Evolutionary conservation across 2,329 filamentous ascomycete genomes (phyloP).

Genomic region (Aureobasidium sp.): DNA sequence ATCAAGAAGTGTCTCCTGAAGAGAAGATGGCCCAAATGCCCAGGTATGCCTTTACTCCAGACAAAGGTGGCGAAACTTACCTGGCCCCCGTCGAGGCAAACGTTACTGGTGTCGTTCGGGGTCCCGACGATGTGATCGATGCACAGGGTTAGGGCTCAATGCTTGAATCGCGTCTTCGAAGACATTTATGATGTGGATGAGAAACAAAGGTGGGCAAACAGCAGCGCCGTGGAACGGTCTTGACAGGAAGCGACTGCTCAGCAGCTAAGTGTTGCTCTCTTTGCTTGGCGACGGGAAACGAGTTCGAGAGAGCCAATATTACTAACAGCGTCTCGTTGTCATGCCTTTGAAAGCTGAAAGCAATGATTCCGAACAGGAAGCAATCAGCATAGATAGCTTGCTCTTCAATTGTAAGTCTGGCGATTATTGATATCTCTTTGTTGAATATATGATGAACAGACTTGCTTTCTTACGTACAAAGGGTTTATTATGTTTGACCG

Average conservation of each 20-base stretch:
- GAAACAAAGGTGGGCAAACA: conserved; percentile 9
- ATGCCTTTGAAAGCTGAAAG: not conserved
- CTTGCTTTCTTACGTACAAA: not conserved
- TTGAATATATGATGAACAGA: conserved; percentile 4
- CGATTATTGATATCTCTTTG: not conserved
- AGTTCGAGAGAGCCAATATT: not conserved
- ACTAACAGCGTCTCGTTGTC: not conserved
- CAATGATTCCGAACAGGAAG: not conserved
- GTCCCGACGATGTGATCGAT: conserved; percentile 14
- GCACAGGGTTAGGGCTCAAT: not conserved
- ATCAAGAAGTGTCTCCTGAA: conserved; percentile 73
- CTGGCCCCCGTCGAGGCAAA: conserved; percentile 18
- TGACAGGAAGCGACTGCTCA: not conserved
- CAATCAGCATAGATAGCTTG: conserved; percentile 8
- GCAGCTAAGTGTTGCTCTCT: conserved; percentile 12
- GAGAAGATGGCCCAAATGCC: conserved; percentile 77
- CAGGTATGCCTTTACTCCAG: conserved; percentile 61
- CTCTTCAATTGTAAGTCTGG: conserved; percentile 11
- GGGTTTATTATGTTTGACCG: not conserved
- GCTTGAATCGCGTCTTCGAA: not conserved
- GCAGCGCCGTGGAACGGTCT: not conserved
- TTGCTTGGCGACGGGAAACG: conserved; percentile 1
- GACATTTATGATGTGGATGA: not conserved
- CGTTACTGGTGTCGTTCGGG: conserved; percentile 16
- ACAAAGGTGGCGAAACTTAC: conserved; percentile 29